phyloP scores from a whole-genome alignment of 192 early-diverging fungal genomes.

The Umbelopsis vinacea region DNA sequence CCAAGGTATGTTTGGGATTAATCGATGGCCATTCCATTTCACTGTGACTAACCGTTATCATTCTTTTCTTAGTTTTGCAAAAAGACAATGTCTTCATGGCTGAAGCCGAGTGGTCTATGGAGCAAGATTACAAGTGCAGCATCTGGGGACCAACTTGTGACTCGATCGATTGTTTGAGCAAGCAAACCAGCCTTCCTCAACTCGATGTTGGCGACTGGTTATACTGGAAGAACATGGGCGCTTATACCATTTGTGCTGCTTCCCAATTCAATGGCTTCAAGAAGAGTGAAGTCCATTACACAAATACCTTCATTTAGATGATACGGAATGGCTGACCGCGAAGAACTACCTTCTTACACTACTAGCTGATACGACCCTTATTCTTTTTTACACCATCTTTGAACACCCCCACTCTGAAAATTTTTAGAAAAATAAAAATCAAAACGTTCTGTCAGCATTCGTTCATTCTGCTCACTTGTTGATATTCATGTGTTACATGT shows the following conservation, averaged over 20 bases:
- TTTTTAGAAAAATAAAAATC: too few species aligned
- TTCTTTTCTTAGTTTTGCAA: slow-evolving; percentile 8
- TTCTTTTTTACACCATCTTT: background rate
- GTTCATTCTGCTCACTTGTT: too few species aligned
- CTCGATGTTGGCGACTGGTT: slow-evolving; percentile 96
- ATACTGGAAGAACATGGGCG: slow-evolving; percentile 94
- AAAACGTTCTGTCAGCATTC: too few species aligned
- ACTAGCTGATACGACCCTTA: background rate
- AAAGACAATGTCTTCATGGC: slow-evolving; percentile 41
- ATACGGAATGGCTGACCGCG: background rate
- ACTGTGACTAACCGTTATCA: background rate
- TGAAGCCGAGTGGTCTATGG: slow-evolving; percentile 25
- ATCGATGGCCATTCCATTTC: slow-evolving; percentile 31
- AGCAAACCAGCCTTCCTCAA: slow-evolving; percentile 71
- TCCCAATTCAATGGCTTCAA: slow-evolving; percentile 90
- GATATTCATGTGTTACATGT: too few species aligned
- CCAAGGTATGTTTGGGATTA: slow-evolving; percentile 62
- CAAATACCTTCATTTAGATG: slow-evolving; percentile 62
- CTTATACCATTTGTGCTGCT: slow-evolving; percentile 93
- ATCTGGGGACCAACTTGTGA: slow-evolving; percentile 99
- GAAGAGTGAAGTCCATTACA: slow-evolving; percentile 83
- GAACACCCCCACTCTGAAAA: too few species aligned
- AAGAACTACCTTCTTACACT: background rate
- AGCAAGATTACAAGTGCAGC: slow-evolving; percentile 62
- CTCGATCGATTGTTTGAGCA: slow-evolving; percentile 92